Evolutionary conservation across 2,329 filamentous ascomycete species (phyloP).

Genomic region (Clathrospora elynae): DNA sequence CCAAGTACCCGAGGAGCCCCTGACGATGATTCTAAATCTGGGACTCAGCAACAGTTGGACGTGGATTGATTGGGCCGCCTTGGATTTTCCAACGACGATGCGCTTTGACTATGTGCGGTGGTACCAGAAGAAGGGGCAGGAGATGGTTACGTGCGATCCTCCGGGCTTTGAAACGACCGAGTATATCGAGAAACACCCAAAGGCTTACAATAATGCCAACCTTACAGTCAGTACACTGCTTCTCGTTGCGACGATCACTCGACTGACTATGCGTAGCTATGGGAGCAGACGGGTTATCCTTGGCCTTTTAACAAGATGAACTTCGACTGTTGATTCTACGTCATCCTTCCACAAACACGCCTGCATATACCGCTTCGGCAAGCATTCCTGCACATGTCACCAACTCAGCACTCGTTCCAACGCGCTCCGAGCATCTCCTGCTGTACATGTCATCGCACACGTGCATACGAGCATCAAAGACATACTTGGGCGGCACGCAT

Average conservation of each 20-base stretch:
- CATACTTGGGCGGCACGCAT: no score
- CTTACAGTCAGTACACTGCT: slow-evolving; percentile 51
- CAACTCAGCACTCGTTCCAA: no score
- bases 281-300: slow-evolving; percentile 40
- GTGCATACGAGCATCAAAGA: no score
- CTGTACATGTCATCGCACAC: no score
- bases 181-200: slow-evolving; percentile 56
- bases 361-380: no score
- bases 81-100: slow-evolving; percentile 59
- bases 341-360: slow-evolving; percentile 25
- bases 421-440: no score
- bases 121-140: slow-evolving; percentile 58
- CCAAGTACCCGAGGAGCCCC: slow-evolving; percentile 58
- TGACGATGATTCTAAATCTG: slow-evolving; percentile 60
- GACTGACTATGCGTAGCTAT: slow-evolving; percentile 29
- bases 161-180: slow-evolving; percentile 59
- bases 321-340: slow-evolving; percentile 42
- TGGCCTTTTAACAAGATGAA: slow-evolving; percentile 55
- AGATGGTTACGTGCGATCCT: slow-evolving; percentile 61
- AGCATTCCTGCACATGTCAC: no score
- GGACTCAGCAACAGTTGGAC: slow-evolving; percentile 59
- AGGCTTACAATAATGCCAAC: slow-evolving; percentile 58
- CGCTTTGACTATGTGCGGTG: slow-evolving; percentile 61
- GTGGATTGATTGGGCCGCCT: slow-evolving; percentile 51
- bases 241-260: neutral